Base-by-base conservation (phyloP, 176 grass and related monocot species). In the Rhynchospora pubera region DNA sequence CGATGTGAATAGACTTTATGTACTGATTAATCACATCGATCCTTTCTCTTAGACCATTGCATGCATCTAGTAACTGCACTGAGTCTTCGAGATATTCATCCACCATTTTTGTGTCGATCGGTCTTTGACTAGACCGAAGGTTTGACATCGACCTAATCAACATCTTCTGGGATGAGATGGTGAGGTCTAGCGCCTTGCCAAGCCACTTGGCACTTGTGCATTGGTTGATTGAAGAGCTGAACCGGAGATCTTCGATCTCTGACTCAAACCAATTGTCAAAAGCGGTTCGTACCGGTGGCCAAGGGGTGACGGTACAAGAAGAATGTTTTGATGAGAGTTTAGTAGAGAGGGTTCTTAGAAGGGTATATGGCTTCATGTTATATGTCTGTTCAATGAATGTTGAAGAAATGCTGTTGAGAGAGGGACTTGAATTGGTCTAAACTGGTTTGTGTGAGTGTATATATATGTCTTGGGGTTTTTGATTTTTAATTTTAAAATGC, bases 231-330 rank as follows among this genome's bases (percentile, higher is more conserved):
- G 78, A 44, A 16, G 89, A 83, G 61, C 61, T 42, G 28, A 85
- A 44, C 13, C 88, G 91, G 80, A 97, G 91, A 63, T 89, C 88
- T 39, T 94, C 85, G 74, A 97, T 85, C 86, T 94, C 94, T 18
- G 90, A 79, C 15, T 87, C 81, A 26, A 97, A 85, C 91, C 94
- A 97, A 34, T 86, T 92, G 90, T 94, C 94, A 83, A 94, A 92
- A 39, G 85, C 83, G 0, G 92, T 85, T 12, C 90, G 88, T 18
- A 91, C 85, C 3, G 92, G 94, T 5, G 94, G 92, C 94, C 94
- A 97, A 0, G 94, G 94, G 0, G 78, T 71, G 77, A 97, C 87
- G 1, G 65, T 83, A 44, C 85, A 83, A 10, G 87, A 83, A 8
- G 79, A 47, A 34, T 85, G 80, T 0, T 84, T 83, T 7, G 66